These are phyloP conservation scores for Colletotrichum liaoningense DNA, from an alignment of 2,329 filamentous ascomycete species.

Conservation along the genomic window DNA sequence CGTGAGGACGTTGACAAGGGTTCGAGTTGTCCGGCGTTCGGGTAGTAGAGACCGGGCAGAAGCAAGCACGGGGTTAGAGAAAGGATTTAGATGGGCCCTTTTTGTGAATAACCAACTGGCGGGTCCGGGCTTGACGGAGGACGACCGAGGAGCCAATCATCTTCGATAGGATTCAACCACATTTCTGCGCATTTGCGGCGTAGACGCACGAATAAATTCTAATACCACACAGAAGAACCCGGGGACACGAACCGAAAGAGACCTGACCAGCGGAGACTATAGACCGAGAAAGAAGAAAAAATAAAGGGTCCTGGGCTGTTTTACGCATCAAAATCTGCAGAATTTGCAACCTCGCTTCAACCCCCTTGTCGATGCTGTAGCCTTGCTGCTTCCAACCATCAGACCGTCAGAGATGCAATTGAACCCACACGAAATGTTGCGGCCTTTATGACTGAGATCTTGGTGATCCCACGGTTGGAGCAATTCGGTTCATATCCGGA, in stretches of 20 bases:
- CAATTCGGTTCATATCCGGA: not conserved
- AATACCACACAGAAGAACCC: not conserved
- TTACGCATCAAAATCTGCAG: conserved; percentile 19
- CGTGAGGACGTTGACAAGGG: conserved; percentile 21
- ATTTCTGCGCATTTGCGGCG: conserved; percentile 18
- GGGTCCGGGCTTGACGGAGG: conserved; percentile 5
- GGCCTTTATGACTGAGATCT: not conserved
- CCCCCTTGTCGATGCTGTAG: not conserved
- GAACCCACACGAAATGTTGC: not conserved
- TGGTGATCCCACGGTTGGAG: not conserved
- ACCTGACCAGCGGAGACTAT: not conserved
- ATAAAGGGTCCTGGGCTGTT: conserved; percentile 31
- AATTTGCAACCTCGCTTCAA: conserved; percentile 1
- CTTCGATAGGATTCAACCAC: not conserved
- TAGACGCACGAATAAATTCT: conserved; percentile 6
- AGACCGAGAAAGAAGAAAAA: conserved; percentile 1
- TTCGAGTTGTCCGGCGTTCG: not conserved
- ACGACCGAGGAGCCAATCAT: conserved; percentile 7
- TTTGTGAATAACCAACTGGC: not conserved
- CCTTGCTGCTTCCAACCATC: conserved; percentile 6
- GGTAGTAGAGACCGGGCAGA: not conserved
- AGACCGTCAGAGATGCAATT: not conserved
- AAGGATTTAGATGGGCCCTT: not conserved
- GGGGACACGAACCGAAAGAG: not conserved
- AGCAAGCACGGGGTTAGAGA: not conserved